Evolutionary conservation across 768 basidiomycete genomes (phyloP), one percentile per base, ranked within the genome.

Genomic region (Tricholoma matsutake): DNA sequence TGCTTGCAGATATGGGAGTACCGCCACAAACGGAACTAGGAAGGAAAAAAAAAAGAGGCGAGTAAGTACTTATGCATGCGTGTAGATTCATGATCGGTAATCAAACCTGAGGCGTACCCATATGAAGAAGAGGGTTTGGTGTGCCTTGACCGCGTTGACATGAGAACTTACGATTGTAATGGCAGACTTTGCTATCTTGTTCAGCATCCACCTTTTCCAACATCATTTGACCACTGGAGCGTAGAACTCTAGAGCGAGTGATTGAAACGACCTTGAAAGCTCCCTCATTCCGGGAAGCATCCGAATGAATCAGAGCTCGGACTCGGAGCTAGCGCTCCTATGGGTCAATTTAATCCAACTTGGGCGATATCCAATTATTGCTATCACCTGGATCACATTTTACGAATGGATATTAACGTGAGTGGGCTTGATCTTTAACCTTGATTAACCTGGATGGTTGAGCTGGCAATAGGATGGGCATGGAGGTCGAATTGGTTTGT

Each of bases 341-440:
- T 57, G 62, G 29, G 18, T 65, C 28, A 45, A 54, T 49, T 67
- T 60, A 41, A 69, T 73, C 34, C 60, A 59, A 18, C 65, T 64
- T 31, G 65, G 69, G 9, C 70, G 74, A 35, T 74, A 73, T 65
- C 72, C 72, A 22, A 70, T 79, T 34, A 65, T 69, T 8, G 72
- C 75, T 1, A 73, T 73, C 28, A 70, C 73, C 25, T 63, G 58
- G 20, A 57, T 79, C 35, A 70, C 71, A 59, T 18, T 77, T 2
- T 78, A 75, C 60, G 78, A 80, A 60, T 78, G 76, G 76, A 51
- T 76, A 9, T 61, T 66, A 32, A 71, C 68, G 79, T 80, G 62
- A 57, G 78, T 67, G n/a, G 45, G 29, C 10, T 52, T 32, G 14
- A 6, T 29, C 6, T 31, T 11, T 43, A 20, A 43, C 5, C 4